These are phyloP conservation scores for Arthrobotrys sphaeroides DNA, from an alignment of 2,329 filamentous ascomycete species.

Conservation along the genomic window DNA sequence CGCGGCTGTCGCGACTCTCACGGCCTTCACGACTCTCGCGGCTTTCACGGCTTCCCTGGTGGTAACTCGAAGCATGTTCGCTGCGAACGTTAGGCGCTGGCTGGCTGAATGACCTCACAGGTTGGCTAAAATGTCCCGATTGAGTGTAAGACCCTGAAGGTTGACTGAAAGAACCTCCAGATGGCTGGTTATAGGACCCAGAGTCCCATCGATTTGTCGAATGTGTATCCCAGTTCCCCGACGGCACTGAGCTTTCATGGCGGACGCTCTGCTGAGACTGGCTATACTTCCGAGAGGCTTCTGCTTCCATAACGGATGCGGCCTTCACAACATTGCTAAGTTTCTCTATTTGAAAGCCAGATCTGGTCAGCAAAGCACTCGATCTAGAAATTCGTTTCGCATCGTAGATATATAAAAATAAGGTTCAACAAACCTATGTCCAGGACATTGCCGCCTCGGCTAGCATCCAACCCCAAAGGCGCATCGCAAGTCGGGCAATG, in stretches of 20 bases:
- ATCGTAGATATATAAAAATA: constrained; percentile 48
- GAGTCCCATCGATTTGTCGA: constrained; percentile 42
- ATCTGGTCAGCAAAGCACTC: constrained; percentile 46
- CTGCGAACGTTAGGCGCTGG: constrained; percentile 56
- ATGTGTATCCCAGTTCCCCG: constrained; percentile 41
- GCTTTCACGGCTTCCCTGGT: constrained; percentile 14
- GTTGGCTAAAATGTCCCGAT: constrained; percentile 70
- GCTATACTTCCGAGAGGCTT: constrained; percentile 44
- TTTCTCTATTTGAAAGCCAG: constrained; percentile 74
- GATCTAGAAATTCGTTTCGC: constrained; percentile 38
- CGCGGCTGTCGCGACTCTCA: constrained; percentile 44
- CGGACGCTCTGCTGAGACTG: constrained; percentile 47
- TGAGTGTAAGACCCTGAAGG: constrained; percentile 58
- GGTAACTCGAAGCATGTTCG: constrained; percentile 35
- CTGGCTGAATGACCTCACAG: constrained; percentile 59
- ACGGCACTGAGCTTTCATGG: constrained; percentile 34
- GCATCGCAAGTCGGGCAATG: constrained; percentile 94
- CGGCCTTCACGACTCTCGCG: constrained; percentile 23
- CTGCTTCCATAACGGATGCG: constrained; percentile 66
- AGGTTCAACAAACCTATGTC: constrained; percentile 76
- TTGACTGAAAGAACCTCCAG: constrained; percentile 57
- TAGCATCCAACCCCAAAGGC: constrained; percentile 89
- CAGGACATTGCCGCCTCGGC: constrained; percentile 88
- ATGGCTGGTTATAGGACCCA: constrained; percentile 58
- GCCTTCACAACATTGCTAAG: constrained; percentile 91